Evolutionary conservation across 768 basidiomycete genomes (phyloP).

Genomic region (Boletales sp.): DNA sequence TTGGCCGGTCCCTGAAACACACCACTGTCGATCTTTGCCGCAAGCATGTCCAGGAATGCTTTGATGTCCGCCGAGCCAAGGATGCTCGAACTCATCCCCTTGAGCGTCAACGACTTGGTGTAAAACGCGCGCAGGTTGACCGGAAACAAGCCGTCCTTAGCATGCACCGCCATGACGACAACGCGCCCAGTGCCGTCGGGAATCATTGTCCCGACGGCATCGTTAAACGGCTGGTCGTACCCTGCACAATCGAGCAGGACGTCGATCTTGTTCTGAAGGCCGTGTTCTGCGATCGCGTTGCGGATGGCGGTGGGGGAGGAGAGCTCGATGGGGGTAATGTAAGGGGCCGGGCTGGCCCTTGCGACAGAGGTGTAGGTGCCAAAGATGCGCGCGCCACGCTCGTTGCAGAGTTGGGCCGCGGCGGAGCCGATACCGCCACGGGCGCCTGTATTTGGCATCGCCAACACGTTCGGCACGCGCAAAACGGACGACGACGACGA

Average conservation of each 20-base stretch:
- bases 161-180: slow-evolving; percentile 33
- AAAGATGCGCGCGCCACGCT: slow-evolving; percentile 30
- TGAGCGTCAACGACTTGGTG: slow-evolving; percentile 28
- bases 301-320: slow-evolving; percentile 29
- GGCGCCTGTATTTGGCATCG: slow-evolving; percentile 21
- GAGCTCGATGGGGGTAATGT: slow-evolving; percentile 31
- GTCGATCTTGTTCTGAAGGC: slow-evolving; percentile 29
- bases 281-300: slow-evolving; percentile 23
- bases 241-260: slow-evolving; percentile 34
- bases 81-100: slow-evolving; percentile 29
- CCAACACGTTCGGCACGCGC: too few relatives aligned
- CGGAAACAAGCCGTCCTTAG: slow-evolving; percentile 30
- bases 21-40: slow-evolving; percentile 29
- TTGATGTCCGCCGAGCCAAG: slow-evolving; percentile 22
- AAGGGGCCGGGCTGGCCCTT: slow-evolving; percentile 20
- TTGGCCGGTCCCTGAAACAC: slow-evolving; percentile 24
- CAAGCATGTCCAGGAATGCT: slow-evolving; percentile 25
- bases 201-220: slow-evolving; percentile 32
- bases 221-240: slow-evolving; percentile 31
- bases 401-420: slow-evolving; percentile 30
- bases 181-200: slow-evolving; percentile 31
- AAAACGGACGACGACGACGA: background rate
- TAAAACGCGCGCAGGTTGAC: slow-evolving; percentile 31
- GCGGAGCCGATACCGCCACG: slow-evolving; percentile 34
- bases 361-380: slow-evolving; percentile 33